These are phyloP conservation scores for Sparassis latifolia DNA, from an alignment of 1,284 basidiomycete genomes.

Conservation along the genomic window DNA sequence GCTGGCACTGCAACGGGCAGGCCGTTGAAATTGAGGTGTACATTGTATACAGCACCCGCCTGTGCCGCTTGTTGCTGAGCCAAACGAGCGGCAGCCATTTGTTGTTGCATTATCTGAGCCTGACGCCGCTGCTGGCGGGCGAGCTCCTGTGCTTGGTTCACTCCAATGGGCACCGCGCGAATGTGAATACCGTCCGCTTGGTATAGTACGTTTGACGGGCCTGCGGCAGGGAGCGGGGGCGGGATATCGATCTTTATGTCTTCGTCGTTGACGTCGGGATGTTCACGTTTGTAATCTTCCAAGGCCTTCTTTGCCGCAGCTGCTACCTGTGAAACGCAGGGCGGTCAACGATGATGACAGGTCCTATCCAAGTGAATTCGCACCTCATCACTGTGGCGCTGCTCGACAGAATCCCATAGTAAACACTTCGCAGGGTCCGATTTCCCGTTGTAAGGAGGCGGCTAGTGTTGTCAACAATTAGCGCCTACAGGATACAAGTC, in stretches of 20 bases:
- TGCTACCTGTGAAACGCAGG: conserved; percentile 43
- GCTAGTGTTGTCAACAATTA: conserved; percentile 8
- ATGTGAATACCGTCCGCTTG: not conserved
- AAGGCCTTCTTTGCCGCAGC: conserved; percentile 61
- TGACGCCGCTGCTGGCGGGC: not conserved
- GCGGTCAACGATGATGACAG: not conserved
- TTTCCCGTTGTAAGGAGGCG: conserved; percentile 15
- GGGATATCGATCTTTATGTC: conserved; percentile 50
- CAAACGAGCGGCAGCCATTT: not conserved
- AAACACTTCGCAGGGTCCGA: conserved; percentile 43
- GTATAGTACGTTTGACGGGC: conserved; percentile 5
- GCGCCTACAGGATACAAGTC: not conserved
- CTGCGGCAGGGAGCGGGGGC: conserved; percentile 17
- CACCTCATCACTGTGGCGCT: conserved; percentile 62
- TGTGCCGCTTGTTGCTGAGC: not conserved
- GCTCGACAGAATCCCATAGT: conserved; percentile 67
- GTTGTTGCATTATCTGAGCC: not conserved
- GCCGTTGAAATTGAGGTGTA: not conserved
- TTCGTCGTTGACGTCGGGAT: conserved; percentile 51
- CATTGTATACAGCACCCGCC: not conserved
- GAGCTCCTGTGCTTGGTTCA: not conserved
- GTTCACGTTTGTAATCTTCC: conserved; percentile 45
- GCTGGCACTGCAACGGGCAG: not conserved
- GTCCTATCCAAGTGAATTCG: not conserved
- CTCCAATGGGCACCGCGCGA: not conserved